Conservation (phyloP, 306 rosid genomes). For the Prunus kanzakura region DNA sequence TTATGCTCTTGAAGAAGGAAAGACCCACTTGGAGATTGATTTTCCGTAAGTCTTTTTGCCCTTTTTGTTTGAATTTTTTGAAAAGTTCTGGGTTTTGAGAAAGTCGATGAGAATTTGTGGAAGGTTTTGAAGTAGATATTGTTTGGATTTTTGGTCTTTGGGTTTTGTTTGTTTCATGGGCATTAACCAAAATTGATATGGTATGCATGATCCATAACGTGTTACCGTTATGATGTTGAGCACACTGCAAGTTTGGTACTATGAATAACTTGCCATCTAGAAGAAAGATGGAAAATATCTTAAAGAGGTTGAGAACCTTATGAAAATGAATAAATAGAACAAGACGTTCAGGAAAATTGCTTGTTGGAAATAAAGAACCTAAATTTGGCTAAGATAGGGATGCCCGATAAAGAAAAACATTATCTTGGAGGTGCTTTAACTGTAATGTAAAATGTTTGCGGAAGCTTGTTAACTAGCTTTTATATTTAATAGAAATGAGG, state of each 20-base stretch:
- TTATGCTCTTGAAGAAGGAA: slow-evolving; percentile 68
- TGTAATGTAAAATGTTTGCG: neutral
- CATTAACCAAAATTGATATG: neutral
- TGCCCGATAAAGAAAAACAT: neutral
- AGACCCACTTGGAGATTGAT: slow-evolving; percentile 80
- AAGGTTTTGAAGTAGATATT: neutral
- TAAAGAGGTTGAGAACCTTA: neutral
- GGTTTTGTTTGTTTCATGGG: neutral
- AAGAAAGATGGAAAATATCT: neutral
- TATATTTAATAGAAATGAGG: neutral
- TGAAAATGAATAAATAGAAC: too few species aligned
- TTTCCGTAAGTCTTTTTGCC: slow-evolving; percentile 54
- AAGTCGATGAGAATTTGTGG: neutral
- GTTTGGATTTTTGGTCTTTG: too few species aligned
- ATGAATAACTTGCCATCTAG: neutral
- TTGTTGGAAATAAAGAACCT: neutral
- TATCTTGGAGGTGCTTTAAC: neutral
- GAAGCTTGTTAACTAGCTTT: neutral
- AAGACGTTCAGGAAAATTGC: neutral
- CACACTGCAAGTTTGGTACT: neutral
- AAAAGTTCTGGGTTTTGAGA: neutral
- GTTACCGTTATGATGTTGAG: neutral
- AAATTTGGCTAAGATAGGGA: neutral
- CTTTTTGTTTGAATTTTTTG: neutral
- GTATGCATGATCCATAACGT: neutral